Evolutionary conservation across 129 eudicot genomes (phyloP).

Genomic region (Artemisia argyi): DNA sequence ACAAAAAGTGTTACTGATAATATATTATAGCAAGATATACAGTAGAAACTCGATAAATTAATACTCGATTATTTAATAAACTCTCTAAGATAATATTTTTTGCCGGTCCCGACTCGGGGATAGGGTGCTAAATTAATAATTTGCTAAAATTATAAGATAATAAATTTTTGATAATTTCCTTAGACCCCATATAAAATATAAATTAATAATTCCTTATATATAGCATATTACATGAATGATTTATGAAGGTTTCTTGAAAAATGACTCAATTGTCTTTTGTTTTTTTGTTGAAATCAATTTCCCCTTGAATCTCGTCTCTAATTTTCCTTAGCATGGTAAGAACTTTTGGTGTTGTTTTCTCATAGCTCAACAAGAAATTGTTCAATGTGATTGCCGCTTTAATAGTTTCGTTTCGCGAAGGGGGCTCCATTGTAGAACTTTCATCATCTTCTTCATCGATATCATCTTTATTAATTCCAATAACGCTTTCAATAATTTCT

Average conservation of each 20-base stretch:
- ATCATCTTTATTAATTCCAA: constrained; percentile 34
- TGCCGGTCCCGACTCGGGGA: constrained; percentile 38
- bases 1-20: too few species aligned
- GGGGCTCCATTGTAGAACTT: constrained; percentile 41
- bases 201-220: constrained; percentile 30
- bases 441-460: constrained; percentile 34
- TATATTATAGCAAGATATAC: too few species aligned
- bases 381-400: constrained; percentile 33
- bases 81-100: constrained; percentile 39
- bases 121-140: constrained; percentile 38
- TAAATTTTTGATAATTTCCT: constrained; percentile 36
- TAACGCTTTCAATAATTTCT: constrained; percentile 15
- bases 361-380: constrained; percentile 31
- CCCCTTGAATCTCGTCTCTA: constrained; percentile 8
- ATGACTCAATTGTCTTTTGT: background rate
- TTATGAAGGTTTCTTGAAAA: constrained; percentile 30
- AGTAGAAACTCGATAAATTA: constrained; percentile 38
- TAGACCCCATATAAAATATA: constrained; percentile 29
- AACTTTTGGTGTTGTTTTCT: constrained; percentile 31
- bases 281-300: too few species aligned
- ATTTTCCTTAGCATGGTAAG: constrained; percentile 39
- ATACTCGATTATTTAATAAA: constrained; percentile 41
- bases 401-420: constrained; percentile 37
- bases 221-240: constrained; percentile 25
- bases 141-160: constrained; percentile 42